Evolutionary conservation across 108 stramenopile species (phyloP), one percentile per base, ranked within the genome.

Genomic region (Aurantiochytrium sp.): DNA sequence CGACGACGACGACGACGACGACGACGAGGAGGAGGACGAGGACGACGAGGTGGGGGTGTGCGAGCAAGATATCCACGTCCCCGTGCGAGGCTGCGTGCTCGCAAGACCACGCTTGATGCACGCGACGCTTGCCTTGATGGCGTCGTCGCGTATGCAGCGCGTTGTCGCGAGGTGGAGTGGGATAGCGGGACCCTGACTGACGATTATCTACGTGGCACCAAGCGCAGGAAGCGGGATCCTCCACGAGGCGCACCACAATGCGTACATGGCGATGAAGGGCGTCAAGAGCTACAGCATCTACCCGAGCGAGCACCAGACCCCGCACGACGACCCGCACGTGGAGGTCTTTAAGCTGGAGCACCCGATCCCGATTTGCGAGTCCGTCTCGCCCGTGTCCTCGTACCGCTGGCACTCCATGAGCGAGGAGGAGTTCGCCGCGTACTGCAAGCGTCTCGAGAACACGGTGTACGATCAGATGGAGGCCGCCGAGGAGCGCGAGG

Each of bases 391-490:
- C 32, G 59, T 65, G 32, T 65, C 59, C 59, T 65, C 59, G 34
- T 65, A 65, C 59, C 59, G 59, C 59, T 65, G 59, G 59, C 59
- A 65, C 24, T 65, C 59, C 27, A 65, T 65, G 59, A 65, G 59
- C 59, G 59, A 65, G 34, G 59, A 65, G 59, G 59, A 65, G 34
- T 65, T 65, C 59, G 24, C 27, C 32, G 27, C 59, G 15, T 65
- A 65, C 59, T 24, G 8, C 15, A 30, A 65, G 59, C 59, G 59
- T 2, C 59, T 65, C 10, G 59, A 65, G 19, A 19, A 65, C 34
- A 34, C 59, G 8, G 59, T 65, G 8, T 65, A 65, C 24, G 19
- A 65, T 19, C 59, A 65, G 24, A 65, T 65, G 59, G 59, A 65
- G 34, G 34, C 27, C 27, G 59, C 59, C 34, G 59, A 65, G 59